These are phyloP conservation scores for Globisporangium echinulatum DNA, from an alignment of 352 stramenopile genomes.

Conservation along the genomic window DNA sequence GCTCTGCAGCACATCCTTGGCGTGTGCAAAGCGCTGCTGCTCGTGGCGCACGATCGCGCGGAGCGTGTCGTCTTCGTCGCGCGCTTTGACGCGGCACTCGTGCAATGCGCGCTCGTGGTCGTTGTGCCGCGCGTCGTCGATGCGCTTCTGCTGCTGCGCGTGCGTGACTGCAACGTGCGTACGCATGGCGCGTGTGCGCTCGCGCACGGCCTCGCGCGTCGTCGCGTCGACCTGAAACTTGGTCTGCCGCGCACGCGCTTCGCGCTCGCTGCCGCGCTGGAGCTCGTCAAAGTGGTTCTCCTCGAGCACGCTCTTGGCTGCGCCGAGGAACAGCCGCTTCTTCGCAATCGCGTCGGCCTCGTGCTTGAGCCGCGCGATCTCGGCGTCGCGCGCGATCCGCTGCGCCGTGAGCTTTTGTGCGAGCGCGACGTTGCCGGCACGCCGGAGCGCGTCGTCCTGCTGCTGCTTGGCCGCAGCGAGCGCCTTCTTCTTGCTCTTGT, in stretches of 20 bases:
- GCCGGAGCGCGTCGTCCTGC: conserved; percentile 48
- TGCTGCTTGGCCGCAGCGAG: conserved; percentile 40
- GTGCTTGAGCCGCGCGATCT: conserved; percentile 41
- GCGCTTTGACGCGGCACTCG: conserved; percentile 26
- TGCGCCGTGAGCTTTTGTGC: conserved; percentile 65
- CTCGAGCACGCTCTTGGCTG: conserved; percentile 78
- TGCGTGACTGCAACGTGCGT: conserved; percentile 22
- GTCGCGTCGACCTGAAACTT: conserved; percentile 34
- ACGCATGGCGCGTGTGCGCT: conserved; percentile 33
- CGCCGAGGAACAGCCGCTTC: conserved; percentile 80
- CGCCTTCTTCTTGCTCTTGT: conserved; percentile 50
- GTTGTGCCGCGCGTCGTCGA: conserved; percentile 18
- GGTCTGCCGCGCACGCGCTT: conserved; percentile 41
- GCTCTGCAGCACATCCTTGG: conserved; percentile 47
- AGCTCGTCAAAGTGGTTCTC: conserved; percentile 73
- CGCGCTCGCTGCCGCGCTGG: conserved; percentile 46
- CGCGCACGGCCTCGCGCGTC: conserved; percentile 39
- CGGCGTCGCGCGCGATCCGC: conserved; percentile 34
- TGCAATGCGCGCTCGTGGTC: conserved; percentile 27
- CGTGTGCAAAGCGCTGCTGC: conserved; percentile 42
- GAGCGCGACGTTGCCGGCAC: conserved; percentile 67
- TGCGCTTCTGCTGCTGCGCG: conserved; percentile 16
- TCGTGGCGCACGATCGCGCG: conserved; percentile 57
- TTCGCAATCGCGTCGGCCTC: conserved; percentile 65
- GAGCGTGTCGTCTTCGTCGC: conserved; percentile 59